Base-by-base conservation (phyloP, 2,329 filamentous ascomycete species). In the Fusarium ramigenum region DNA sequence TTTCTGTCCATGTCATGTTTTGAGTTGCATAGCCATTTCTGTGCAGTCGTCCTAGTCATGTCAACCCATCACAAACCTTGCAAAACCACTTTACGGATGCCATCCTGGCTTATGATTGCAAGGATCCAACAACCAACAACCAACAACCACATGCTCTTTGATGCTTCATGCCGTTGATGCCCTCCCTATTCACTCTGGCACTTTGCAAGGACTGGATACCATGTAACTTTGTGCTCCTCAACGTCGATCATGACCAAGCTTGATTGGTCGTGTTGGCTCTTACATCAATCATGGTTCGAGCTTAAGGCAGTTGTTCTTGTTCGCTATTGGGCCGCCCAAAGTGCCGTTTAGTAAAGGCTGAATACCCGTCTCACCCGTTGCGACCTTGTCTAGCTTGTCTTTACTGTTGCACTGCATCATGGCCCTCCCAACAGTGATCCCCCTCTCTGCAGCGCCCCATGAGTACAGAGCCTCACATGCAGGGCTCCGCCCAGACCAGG, bases 391-490 rank as follows among this genome's bases (percentile, higher is more conserved):
- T 69, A 74, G 53, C 46, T 62, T 63, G 62, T 40, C 64, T 60
- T 56, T 63, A 23, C 39, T 59, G 69, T 73, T 64, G 42, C 72
- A 78, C 57, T 70, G 71, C 75, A 71, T 70, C 34, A 60, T 66
- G 74, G 64, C 63, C 67, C 72, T 65, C 73, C 74, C 75, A 70
- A 61, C 52, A 66, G 62, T 52, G 47, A 66, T 65, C 66, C 46
- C 52, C 54, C 59, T 68, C 63, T 59, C 59, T 64, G 42, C 56
- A 72, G 66, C 50, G 71, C 63, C 71, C 67, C 68, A 67, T 67
- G 58, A 50, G 58, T 72, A 70, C 64, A 77, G 76, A 78, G 74
- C 75, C 75, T 75, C 75, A 75, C 74, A 70, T 77, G 74, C 74
- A 72, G 63, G 72, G 60, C 64, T 69, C 58, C 63, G 50, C 65